Percentiles rank a stretch among this genome's conserved stretches.
Conservation (phyloP, 805 yeast genomes). For the Kodamaea restingae region DNA sequence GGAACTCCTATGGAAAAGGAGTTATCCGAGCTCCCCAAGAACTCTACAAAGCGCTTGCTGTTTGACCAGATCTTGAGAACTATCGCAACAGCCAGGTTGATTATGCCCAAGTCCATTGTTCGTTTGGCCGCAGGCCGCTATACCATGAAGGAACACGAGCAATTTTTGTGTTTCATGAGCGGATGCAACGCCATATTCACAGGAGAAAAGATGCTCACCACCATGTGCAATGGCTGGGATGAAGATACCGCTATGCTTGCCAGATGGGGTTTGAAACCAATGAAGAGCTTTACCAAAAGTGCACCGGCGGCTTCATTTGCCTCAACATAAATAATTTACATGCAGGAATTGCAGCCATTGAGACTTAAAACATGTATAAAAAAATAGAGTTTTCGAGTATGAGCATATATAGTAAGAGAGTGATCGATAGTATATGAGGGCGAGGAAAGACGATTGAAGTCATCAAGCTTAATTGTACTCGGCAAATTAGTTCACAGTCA, state of each 20-base stretch:
- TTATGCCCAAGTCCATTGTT: constrained; percentile 69
- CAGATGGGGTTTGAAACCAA: constrained; percentile 65
- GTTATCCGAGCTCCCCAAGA: constrained; percentile 32
- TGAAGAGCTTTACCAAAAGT: constrained; percentile 28
- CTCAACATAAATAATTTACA: background rate
- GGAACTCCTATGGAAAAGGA: constrained; percentile 74
- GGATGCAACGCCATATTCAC: constrained; percentile 82
- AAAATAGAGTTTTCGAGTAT: no score
- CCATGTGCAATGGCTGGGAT: constrained; percentile 82
- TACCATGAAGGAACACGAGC: constrained; percentile 75
- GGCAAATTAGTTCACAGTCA: no score
- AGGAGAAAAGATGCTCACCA: constrained; percentile 76
- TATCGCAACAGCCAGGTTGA: constrained; percentile 68
- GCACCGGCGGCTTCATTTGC: background rate
- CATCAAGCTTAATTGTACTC: no score
- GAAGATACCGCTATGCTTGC: constrained; percentile 66
- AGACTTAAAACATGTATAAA: no score
- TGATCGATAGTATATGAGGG: no score
- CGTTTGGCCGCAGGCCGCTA: constrained; percentile 79
- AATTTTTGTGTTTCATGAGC: constrained; percentile 68
- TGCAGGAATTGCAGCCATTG: no score
- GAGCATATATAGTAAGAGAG: no score
- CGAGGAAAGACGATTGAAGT: no score
- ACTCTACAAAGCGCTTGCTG: constrained; percentile 39
- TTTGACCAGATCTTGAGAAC: constrained; percentile 64